Base-by-base conservation (phyloP, 2,329 filamentous ascomycete species). In the Graphilbum fragrans region DNA sequence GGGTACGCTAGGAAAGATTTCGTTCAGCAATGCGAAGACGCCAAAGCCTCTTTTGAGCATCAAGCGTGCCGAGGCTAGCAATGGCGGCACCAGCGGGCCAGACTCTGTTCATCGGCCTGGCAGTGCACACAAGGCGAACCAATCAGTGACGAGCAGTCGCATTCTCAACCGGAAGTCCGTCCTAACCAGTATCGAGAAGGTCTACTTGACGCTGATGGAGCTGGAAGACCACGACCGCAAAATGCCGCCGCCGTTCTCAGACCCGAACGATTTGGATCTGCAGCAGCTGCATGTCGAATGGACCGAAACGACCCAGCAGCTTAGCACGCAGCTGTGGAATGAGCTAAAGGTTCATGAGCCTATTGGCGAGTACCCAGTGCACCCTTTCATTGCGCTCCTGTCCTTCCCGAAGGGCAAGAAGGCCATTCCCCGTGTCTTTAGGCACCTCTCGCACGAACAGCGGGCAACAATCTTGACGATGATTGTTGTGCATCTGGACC, bases 1-100 rank as follows among this genome's bases (percentile, higher is more conserved):
- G 56, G 92, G 92, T 21, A 95, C 87, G 55, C 65, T 98, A 38
- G 92, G 92, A 50, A 98, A 96, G 67, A 98, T 98, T 44, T 94
- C 90, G 0, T 98, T 96, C 65, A 95, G 90, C 69, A 98, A 98
- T 55, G 86, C 92, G 37, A 98, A 96, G 68, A 94, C 92, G 0
- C 92, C 92, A 0, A 92, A 94, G 61, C 87, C 90, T 16, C 69
- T 96, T 43, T 77, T 98, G 38, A 98, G 93, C 58, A 88, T 98
- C 65, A 96, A 94, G 69, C 83, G 88, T 25, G 70, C 77, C 18
- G 88, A 95, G 39, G 79, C 70, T 49, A 20, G 23, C 37, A 67
- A 20, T 20, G 41, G 38, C 4, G 19, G 66, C 21, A 4, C 27
- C 3, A 31, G 38, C 23, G 6, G 29, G 29, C 17, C 19, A 33